Base-by-base conservation (phyloP, 352 stramenopile species). In the Plasmopara viticola region DNA sequence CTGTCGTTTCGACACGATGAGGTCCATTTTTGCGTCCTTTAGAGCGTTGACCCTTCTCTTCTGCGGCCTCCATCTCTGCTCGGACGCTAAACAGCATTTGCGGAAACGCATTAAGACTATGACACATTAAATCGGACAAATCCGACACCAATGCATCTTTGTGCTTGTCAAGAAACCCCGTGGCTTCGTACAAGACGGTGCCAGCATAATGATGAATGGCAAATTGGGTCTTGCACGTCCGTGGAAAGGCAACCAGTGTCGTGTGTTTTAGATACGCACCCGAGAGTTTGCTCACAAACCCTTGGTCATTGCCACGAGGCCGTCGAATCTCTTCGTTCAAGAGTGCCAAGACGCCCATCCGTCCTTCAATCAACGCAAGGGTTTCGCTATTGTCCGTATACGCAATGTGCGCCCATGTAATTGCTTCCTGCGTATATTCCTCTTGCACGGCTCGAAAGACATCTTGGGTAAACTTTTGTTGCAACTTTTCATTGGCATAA, bases 161-260 rank as follows among this genome's bases (percentile, higher is more conserved):
- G 74, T 98, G 96, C 60, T 97, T 97, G 58, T 98, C 93, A 4
- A 97, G 56, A 57, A 98, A 98, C 1, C 88, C 90, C 2, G 48
- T 74, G 3, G 87, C 78, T 37, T 92, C 78, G 65, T 98, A 98
- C 35, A 74, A 77, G n/a, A 98, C 94, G 12, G 70, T 72, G 12
- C 84, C 94, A 4, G 94, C 94, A 60, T 97, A 98, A 65, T 98
- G 94, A 28, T 93, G 76, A 9, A 98, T 84, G 9, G 83, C 83
- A 55, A 98, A 98, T 51, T 95, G 66, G 7, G 74, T 87, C n/a
- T 72, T 71, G 15, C 70, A 85, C 33, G 74, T 81, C 2, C 80
- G 74, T 28, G 74, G 64, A 53, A 89, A 87, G 44, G 84, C 77
- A 35, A 90, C 78, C 41, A 89, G 57, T 14, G 63, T 68, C 56